phyloP scores from a whole-genome alignment of 2,329 filamentous ascomycete species.

The Exophiala calicioides region DNA sequence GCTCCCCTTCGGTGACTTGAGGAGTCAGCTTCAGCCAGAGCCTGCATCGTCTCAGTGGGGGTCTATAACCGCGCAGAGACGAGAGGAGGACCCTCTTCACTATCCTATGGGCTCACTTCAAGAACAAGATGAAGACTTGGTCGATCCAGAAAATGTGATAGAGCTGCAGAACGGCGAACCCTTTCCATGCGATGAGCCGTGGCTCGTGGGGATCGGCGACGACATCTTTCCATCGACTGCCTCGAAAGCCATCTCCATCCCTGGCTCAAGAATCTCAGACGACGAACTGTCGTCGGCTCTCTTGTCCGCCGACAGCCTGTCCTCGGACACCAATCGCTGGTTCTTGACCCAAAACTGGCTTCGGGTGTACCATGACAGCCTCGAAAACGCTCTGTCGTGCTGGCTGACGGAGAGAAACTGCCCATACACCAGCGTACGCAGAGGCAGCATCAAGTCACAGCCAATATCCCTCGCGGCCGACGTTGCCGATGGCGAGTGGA shows the following conservation, averaged over 20 bases:
- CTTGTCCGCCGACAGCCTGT: not conserved
- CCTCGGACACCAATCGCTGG: constrained; percentile 5
- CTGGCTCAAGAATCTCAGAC: not conserved
- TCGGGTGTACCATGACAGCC: constrained; percentile 13
- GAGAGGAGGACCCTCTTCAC: too few relatives aligned
- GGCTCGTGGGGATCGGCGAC: not conserved
- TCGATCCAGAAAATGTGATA: not conserved
- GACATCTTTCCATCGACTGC: not conserved
- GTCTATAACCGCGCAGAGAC: too few relatives aligned
- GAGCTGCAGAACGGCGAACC: not conserved
- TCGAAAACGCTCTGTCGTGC: constrained; percentile 18
- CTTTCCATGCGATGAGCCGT: not conserved
- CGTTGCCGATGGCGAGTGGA: constrained; percentile 1
- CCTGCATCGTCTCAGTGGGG: too few relatives aligned
- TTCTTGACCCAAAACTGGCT: constrained; percentile 8
- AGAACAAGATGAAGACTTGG: not conserved
- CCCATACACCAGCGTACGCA: constrained; percentile 36
- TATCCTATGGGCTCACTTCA: not conserved
- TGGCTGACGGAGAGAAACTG: constrained; percentile 20
- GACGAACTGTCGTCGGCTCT: not conserved
- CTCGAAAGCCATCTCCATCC: not conserved
- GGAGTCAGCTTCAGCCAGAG: too few relatives aligned
- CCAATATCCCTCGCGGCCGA: not conserved
- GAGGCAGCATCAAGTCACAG: too few relatives aligned
- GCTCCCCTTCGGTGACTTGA: too few relatives aligned